Conservation (phyloP, 1,284 basidiomycete genomes). For the Fomitopsis betulina region DNA sequence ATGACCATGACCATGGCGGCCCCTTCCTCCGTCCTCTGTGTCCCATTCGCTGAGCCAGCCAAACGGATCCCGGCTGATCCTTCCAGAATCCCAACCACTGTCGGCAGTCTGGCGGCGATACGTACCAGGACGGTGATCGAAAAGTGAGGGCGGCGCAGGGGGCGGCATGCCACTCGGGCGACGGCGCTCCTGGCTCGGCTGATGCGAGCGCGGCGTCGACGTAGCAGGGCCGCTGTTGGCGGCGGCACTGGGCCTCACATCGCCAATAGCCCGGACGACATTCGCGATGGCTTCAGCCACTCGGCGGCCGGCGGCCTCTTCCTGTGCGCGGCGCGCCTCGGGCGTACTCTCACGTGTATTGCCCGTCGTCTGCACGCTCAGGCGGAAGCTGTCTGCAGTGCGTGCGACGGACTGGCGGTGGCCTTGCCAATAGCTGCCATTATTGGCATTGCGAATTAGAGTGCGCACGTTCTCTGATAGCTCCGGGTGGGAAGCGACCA, state of each 20-base stretch:
- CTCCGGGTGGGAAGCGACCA: conserved; percentile 63
- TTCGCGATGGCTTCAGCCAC: conserved; percentile 61
- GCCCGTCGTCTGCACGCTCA: conserved; percentile 35
- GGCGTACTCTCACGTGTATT: conserved; percentile 35
- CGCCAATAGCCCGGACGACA: conserved; percentile 52
- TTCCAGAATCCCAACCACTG: not conserved
- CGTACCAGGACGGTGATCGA: not conserved
- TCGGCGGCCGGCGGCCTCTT: conserved; percentile 59
- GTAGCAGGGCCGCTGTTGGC: conserved; percentile 14
- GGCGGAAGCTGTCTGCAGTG: conserved; percentile 46
- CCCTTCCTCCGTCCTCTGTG: not conserved
- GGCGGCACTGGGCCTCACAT: conserved; percentile 20
- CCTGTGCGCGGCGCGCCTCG: conserved; percentile 42
- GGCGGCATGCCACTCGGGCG: not conserved
- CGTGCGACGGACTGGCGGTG: conserved; percentile 55
- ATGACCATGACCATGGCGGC: not conserved
- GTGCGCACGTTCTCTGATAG: conserved; percentile 60
- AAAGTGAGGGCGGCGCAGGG: not conserved
- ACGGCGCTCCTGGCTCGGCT: not conserved
- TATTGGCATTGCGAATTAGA: conserved; percentile 54
- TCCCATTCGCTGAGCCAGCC: conserved; percentile 1
- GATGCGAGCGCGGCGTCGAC: conserved; percentile 7
- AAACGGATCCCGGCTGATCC: not conserved
- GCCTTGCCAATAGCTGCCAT: conserved; percentile 61
- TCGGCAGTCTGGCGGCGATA: not conserved